Evolutionary conservation across 768 basidiomycete species (phyloP).

Genomic region (Pisolithus tinctorius): DNA sequence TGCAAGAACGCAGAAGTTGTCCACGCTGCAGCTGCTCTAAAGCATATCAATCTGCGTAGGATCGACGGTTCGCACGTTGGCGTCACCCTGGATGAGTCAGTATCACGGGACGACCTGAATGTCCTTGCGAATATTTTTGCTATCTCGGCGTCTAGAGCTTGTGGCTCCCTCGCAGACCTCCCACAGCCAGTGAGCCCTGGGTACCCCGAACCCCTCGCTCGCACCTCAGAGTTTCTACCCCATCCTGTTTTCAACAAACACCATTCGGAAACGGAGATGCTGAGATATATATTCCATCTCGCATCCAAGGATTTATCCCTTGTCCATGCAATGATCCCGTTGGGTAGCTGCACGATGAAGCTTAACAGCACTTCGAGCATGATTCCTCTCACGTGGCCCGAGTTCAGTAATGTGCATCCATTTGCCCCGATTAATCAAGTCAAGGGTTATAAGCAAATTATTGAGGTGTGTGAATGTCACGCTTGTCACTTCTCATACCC

Average conservation of each 20-base stretch:
- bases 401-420: conserved; percentile 86
- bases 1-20: conserved; percentile 50
- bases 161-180: conserved; percentile 42
- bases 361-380: conserved; percentile 97
- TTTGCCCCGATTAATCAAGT: conserved; percentile 90
- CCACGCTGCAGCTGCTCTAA: conserved; percentile 58
- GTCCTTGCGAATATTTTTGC: conserved; percentile 79
- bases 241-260: conserved; percentile 95
- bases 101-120: conserved; percentile 66
- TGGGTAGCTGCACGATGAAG: conserved; percentile 97
- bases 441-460: conserved; percentile 74
- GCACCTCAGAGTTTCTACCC: conserved; percentile 65
- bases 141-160: conserved; percentile 46
- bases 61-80: conserved; percentile 75
- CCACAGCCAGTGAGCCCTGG: conserved; percentile 33
- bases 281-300: conserved; percentile 92
- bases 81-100: conserved; percentile 89
- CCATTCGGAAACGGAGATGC: conserved; percentile 98
- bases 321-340: conserved; percentile 92
- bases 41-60: conserved; percentile 77
- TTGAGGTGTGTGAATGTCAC: conserved; percentile 45
- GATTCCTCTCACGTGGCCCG: conserved; percentile 93
- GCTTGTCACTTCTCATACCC: background rate
- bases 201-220: conserved; percentile 51
- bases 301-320: conserved; percentile 93